Conservation (phyloP, 495 filamentous ascomycete genomes). For the Daldinia grandis region DNA sequence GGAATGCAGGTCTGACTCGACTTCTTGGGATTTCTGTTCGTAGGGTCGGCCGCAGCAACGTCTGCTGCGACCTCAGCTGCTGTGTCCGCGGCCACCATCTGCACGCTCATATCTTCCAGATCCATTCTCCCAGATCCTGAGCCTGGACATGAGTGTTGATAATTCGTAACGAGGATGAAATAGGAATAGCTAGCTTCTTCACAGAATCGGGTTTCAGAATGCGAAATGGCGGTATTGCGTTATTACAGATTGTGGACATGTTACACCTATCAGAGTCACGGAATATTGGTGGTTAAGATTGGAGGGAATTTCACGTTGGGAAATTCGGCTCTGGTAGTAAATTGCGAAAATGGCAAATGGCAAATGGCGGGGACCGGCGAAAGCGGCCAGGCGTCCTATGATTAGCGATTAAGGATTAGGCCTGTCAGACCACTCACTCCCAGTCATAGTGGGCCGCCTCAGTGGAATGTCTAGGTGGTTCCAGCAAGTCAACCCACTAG, state of each 20-base stretch:
- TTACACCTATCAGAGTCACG: conserved; percentile 37
- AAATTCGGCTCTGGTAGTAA: conserved; percentile 28
- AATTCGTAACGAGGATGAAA: background rate
- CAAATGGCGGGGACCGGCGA: conserved; percentile 33
- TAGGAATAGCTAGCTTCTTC: conserved; percentile 16
- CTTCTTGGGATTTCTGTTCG: conserved; percentile 48
- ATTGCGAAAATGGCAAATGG: conserved; percentile 19
- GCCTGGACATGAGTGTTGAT: conserved; percentile 32
- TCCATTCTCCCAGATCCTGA: conserved; percentile 45
- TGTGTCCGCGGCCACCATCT: conserved; percentile 47
- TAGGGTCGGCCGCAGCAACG: conserved; percentile 43
- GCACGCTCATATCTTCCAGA: conserved; percentile 49
- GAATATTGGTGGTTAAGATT: conserved; percentile 24
- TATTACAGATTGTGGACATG: conserved; percentile 39
- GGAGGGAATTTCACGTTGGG: conserved; percentile 39
- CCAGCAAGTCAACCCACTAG: background rate
- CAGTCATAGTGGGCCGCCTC: conserved; percentile 1
- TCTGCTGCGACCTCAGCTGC: conserved; percentile 48
- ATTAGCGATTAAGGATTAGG: conserved; percentile 12
- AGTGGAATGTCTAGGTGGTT: background rate
- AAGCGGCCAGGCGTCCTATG: conserved; percentile 23
- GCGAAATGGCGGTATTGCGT: conserved; percentile 42
- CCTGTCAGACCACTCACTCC: conserved; percentile 3
- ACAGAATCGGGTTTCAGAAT: conserved; percentile 10
- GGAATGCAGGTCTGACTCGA: conserved; percentile 56